Conservation (phyloP, 176 grass and related monocot genomes). For the Bolboschoenus planiculmis region DNA sequence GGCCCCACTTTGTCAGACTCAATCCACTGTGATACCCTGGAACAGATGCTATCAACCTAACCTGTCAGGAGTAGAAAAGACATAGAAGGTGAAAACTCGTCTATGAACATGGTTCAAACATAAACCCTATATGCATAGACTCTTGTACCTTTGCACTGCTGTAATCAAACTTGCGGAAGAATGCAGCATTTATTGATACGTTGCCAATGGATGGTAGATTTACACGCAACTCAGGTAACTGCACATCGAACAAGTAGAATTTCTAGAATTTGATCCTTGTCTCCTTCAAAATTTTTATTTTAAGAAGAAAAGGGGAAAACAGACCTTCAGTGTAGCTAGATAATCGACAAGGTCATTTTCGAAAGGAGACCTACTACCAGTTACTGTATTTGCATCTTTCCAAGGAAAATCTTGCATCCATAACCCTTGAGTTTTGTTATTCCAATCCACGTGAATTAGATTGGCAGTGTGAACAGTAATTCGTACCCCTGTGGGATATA, state of each 20-base stretch:
- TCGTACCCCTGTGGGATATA: conserved; percentile 73
- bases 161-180: conserved; percentile 93
- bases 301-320: conserved; percentile 21
- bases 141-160: conserved; percentile 64
- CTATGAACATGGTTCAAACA: background rate
- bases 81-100: background rate
- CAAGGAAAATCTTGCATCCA: conserved; percentile 98
- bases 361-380: conserved; percentile 43
- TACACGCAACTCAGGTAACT: conserved; percentile 79
- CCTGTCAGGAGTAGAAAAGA: conserved; percentile 36
- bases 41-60: conserved; percentile 83
- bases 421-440: conserved; percentile 87
- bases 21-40: conserved; percentile 80
- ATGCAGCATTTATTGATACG: conserved; percentile 74
- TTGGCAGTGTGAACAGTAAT: conserved; percentile 96
- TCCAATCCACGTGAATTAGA: conserved; percentile 97
- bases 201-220: conserved; percentile 61
- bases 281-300: background rate
- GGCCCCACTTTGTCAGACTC: conserved; percentile 82
- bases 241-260: conserved; percentile 22
- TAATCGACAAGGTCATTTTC: conserved; percentile 86
- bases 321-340: conserved; percentile 75
- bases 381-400: conserved; percentile 48
- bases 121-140: conserved; percentile 18
- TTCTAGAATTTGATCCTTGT: conserved; percentile 4